Evolutionary conservation across 2,329 filamentous ascomycete species (phyloP), one percentile per base, ranked within the genome.

Genomic region (Aspergillus sp.): DNA sequence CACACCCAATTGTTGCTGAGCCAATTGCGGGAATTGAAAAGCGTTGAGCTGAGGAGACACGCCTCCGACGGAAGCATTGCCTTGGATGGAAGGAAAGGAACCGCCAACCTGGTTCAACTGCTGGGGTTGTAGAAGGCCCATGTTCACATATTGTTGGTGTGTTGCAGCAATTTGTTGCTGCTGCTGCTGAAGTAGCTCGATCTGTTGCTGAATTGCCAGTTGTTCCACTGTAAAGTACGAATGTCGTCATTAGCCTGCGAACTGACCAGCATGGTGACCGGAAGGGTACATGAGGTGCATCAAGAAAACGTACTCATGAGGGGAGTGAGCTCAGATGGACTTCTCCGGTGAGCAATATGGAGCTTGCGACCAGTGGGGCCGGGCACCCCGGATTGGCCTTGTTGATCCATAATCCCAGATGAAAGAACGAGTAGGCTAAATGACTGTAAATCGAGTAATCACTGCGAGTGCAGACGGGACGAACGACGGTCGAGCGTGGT

Each of bases 151-250:
- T 74, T 97, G 91, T 73, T 96, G 90, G 65, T 96, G 90, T 55
- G 89, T 93, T 60, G 89, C 89, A 73, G 94, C 88, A 65, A 97
- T 94, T 69, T 96, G 90, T 71, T 97, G 90, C 69, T 97, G 93
- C 70, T 97, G 93, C 70, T 95, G 90, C 75, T 97, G 91, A 64
- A 97, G 80, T 66, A 94, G 81, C 74, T 97, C 91, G 65, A 97
- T 96, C 74, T 97, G 91, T 76, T 96, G 91, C 75, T 95, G 90
- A 68, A 97, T 90, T 66, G 89, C 89, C 67, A 95, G 82, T 80
- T 96, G 90, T 77, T 96, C 91, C 88, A 96, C 90, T 95, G 61
- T 32, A 12, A 27, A 10, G 10, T 27, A 10, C 25, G 12, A 4
- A 30, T 30, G 3, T 30, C 25, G 25, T 30, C 25, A 30, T 30